These are phyloP conservation scores for Microbotryum saponariae DNA, from an alignment of 1,284 basidiomycete species.

Conservation along the genomic window DNA sequence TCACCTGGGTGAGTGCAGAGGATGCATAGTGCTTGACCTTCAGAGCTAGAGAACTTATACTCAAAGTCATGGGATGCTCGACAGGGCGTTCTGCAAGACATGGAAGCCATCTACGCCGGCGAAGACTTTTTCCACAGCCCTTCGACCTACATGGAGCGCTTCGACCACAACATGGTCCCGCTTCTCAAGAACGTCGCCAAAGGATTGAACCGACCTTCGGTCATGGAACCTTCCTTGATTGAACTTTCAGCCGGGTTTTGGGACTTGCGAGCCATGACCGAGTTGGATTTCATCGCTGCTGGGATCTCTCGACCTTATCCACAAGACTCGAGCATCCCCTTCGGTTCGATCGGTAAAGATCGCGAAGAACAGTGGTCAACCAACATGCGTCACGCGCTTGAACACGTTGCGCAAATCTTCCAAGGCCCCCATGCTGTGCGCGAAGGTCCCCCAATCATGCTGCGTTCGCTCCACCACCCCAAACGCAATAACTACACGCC, in stretches of 20 bases:
- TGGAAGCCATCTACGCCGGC: conserved; percentile 16
- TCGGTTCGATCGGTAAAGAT: conserved; percentile 14
- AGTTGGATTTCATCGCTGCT: conserved; percentile 22
- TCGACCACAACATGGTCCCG: conserved; percentile 18
- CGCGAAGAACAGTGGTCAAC: conserved; percentile 18
- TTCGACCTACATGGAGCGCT: conserved; percentile 21
- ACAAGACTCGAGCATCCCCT: conserved; percentile 19
- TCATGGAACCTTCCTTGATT: conserved; percentile 14
- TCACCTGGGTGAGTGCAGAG: conserved; percentile 18
- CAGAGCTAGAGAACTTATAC: neutral
- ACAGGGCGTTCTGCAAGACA: conserved; percentile 25
- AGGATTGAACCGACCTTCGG: conserved; percentile 14
- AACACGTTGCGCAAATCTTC: conserved; percentile 20
- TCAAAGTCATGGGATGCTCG: neutral
- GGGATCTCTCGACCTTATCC: conserved; percentile 22
- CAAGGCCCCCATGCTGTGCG: conserved; percentile 10
- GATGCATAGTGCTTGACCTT: neutral
- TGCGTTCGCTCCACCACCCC: conserved; percentile 27
- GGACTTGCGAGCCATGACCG: conserved; percentile 26
- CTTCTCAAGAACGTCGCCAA: conserved; percentile 16
- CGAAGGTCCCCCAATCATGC: conserved; percentile 21
- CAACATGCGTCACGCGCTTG: conserved; percentile 12
- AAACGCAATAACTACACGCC: conserved; percentile 31
- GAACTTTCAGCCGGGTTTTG: conserved; percentile 22
- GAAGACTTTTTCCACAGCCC: conserved; percentile 30